phyloP scores from a whole-genome alignment of 371 early-diverging fungal species.

The Chytridium lagenaria region DNA sequence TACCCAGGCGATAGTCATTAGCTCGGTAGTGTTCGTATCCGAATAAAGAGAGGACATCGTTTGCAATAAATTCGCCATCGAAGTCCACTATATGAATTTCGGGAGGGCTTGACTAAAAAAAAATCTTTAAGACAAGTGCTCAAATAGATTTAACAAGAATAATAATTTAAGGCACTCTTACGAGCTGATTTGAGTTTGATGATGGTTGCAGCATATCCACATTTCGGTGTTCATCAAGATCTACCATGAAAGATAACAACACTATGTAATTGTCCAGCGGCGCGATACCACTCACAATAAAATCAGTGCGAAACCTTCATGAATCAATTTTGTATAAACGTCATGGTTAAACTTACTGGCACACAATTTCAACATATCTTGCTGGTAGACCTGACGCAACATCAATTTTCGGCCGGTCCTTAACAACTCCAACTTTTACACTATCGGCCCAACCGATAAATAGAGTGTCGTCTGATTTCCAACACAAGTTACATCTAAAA shows the following conservation, averaged over 20 bases:
- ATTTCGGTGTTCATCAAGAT: conserved; percentile 50
- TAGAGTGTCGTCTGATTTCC: conserved; percentile 79
- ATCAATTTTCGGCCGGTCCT: conserved; percentile 57
- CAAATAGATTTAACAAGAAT: conserved; percentile 8
- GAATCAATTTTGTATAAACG: conserved; percentile 29
- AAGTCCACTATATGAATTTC: conserved; percentile 87
- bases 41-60: conserved; percentile 81
- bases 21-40: conserved; percentile 87
- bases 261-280: conserved; percentile 78
- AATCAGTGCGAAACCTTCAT: conserved; percentile 76
- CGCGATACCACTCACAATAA: conserved; percentile 86
- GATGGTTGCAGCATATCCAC: conserved; percentile 51
- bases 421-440: conserved; percentile 82
- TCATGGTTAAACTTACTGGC: conserved; percentile 55
- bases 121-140: conserved; percentile 15
- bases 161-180: background rate
- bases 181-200: conserved; percentile 34
- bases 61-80: conserved; percentile 80
- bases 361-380: conserved; percentile 78
- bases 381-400: conserved; percentile 59
- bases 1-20: conserved; percentile 86
- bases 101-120: conserved; percentile 61
- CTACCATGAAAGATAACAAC: conserved; percentile 72
- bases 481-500: conserved; percentile 82
- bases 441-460: conserved; percentile 94